Evolutionary conservation across 106 monocot genomes (phyloP).

Genomic region (Dendrobium nobile): DNA sequence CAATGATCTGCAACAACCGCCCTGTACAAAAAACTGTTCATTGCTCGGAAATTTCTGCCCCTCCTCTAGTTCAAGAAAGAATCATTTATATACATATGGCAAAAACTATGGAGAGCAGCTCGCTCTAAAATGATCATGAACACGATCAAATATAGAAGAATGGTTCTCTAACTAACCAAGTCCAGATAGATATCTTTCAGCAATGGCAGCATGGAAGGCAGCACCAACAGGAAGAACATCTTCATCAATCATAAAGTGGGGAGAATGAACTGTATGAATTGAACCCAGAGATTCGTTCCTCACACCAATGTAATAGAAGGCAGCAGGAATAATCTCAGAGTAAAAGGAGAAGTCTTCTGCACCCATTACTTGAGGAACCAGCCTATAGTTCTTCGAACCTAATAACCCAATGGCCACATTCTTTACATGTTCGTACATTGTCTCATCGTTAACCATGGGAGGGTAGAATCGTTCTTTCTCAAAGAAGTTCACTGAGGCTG

Average conservation of each 20-base stretch:
- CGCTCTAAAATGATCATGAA: too few species aligned
- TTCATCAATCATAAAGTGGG: constrained; percentile 75
- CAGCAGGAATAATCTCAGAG: constrained; percentile 52
- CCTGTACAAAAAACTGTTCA: too few species aligned
- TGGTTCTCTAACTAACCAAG: constrained; percentile 7
- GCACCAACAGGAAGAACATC: constrained; percentile 58
- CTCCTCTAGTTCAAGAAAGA: too few species aligned
- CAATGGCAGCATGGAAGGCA: constrained; percentile 72
- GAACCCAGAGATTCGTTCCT: constrained; percentile 57
- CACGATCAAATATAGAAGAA: too few species aligned
- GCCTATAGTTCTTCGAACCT: constrained; percentile 44
- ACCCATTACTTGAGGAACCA: constrained; percentile 63
- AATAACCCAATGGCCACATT: constrained; percentile 41
- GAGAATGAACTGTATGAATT: constrained; percentile 53
- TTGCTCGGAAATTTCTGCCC: too few species aligned
- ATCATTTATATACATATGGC: too few species aligned
- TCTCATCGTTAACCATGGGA: constrained; percentile 46
- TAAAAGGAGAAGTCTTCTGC: constrained; percentile 89
- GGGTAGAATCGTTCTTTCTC: constrained; percentile 70
- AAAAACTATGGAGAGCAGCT: too few species aligned
- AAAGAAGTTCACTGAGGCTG: constrained; percentile 62
- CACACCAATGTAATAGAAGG: constrained; percentile 71
- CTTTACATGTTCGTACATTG: constrained; percentile 49
- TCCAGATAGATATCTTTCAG: constrained; percentile 56
- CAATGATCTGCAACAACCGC: too few species aligned